phyloP scores from a whole-genome alignment of 2,329 filamentous ascomycete genomes.

The Stagonosporopsis vannaccii region DNA sequence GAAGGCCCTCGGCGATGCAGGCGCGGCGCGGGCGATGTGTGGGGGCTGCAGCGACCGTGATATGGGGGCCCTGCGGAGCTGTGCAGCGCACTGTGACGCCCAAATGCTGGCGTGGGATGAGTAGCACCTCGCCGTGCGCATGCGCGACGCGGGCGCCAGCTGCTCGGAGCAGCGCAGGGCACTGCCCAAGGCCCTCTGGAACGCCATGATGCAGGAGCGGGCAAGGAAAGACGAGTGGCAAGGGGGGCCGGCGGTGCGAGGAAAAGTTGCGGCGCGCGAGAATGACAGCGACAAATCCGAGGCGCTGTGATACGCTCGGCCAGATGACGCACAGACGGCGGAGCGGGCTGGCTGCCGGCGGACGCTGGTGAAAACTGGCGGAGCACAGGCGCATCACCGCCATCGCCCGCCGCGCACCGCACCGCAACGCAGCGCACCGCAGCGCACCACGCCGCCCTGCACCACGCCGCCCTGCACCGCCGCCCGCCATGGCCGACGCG shows the following conservation, averaged over 20 bases:
- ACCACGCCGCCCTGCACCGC: not conserved
- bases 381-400: too few relatives aligned
- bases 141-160: constrained; percentile 11
- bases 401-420: not conserved
- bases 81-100: constrained; percentile 1
- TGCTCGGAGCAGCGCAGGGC: constrained; percentile 13
- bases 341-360: not conserved
- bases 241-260: not conserved
- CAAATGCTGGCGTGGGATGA: constrained; percentile 28
- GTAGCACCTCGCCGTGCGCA: constrained; percentile 15
- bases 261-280: constrained; percentile 10
- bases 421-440: not conserved
- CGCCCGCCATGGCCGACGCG: constrained; percentile 15
- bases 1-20: constrained; percentile 55
- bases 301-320: constrained; percentile 16
- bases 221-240: not conserved
- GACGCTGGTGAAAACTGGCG: constrained; percentile 8
- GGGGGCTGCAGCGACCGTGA: constrained; percentile 3
- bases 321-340: constrained; percentile 12
- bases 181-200: constrained; percentile 14
- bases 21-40: constrained; percentile 6
- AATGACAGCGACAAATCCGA: constrained; percentile 8
- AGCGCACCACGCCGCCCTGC: constrained; percentile 9
- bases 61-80: not conserved
- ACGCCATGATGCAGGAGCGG: constrained; percentile 21